Evolutionary conservation across 345 rosid genomes (phyloP), one percentile per base, ranked within the genome.

Genomic region (Arabis hirsuta): DNA sequence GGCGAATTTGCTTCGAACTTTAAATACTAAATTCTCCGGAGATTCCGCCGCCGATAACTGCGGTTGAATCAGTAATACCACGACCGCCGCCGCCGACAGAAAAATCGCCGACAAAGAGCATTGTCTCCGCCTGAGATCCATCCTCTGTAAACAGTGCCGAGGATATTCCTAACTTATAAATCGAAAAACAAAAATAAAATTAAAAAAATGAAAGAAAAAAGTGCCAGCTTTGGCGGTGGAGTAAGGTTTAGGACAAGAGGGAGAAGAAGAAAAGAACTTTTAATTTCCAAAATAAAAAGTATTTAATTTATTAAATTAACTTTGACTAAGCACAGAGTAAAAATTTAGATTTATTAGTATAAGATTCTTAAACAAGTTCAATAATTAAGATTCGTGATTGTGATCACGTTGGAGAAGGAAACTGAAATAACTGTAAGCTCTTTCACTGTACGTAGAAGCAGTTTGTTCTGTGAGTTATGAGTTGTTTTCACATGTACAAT

Each of bases 1-100:
- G 19, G 83, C 83, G 78, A 90, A 88, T 66, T 86, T 91, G 80
- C 78, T 81, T 19, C 82, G 79, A 5, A 95, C 97, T 11, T 84
- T 12, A 51, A 95, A 83, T 27, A 87, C 83, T 32, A 87, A 6
- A 72, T 88, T 86, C 12, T 79, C 90, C 48, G 81, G 24, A 56
- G 55, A 61, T 6, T 48, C 1, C 19, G 67, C 19, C 48, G 69
- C 55, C 51, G 51, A 62, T 26, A 27, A 38, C 43, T 5, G 38
- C 36, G 69, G 64, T 8, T 26, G 2, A 27, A 62, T 47, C 0
- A 69, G 53, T 48, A 48, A 55, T 62, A n/a, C 4, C 44, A 34
- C 32, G 73, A 45, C 50, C 29, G 62, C 67, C 29, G 62, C 67
- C 58, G 43, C 64, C 59, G 60, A 76, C 9, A 76, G 45, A 0